A percentile compares a stretch with the other conserved stretches of the same genome.
Conservation (phyloP, 2,329 filamentous ascomycete genomes). For the Fusarium armeniacum region DNA sequence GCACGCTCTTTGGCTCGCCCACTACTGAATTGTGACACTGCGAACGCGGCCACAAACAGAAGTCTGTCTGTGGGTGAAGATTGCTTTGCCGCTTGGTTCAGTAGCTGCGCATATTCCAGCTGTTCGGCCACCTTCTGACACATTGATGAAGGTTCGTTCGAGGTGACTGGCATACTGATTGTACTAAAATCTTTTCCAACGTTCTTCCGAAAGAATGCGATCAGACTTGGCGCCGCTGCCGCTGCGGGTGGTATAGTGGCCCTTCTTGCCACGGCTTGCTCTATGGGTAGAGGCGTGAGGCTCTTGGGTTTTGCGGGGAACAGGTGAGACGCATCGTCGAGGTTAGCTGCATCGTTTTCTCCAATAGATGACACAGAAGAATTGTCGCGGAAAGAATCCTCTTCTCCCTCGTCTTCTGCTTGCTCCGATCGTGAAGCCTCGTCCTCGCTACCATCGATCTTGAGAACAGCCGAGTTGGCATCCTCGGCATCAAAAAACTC, state of each 20-base stretch:
- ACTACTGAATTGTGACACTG: slow-evolving; percentile 86
- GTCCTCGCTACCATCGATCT: slow-evolving; percentile 79
- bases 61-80: slow-evolving; percentile 76
- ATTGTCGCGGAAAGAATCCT: slow-evolving; percentile 66
- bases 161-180: slow-evolving; percentile 96
- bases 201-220: slow-evolving; percentile 95
- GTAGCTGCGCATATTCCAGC: slow-evolving; percentile 87
- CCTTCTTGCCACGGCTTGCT: slow-evolving; percentile 74
- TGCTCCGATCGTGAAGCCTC: slow-evolving; percentile 71
- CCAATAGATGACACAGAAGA: slow-evolving; percentile 72
- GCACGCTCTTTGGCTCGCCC: slow-evolving; percentile 89
- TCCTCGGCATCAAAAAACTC: slow-evolving; percentile 95
- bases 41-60: slow-evolving; percentile 89
- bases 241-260: slow-evolving; percentile 79
- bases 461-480: slow-evolving; percentile 75
- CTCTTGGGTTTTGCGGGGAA: slow-evolving; percentile 84
- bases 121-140: slow-evolving; percentile 92
- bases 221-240: slow-evolving; percentile 87
- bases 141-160: slow-evolving; percentile 91
- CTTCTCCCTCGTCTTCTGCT: slow-evolving; percentile 63
- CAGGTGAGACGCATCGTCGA: slow-evolving; percentile 72
- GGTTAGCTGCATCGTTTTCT: slow-evolving; percentile 69
- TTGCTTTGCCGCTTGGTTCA: slow-evolving; percentile 79
- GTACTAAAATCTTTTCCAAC: slow-evolving; percentile 97
- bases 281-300: slow-evolving; percentile 81